Conservation (phyloP, 768 basidiomycete species). For the Termitomyces sp. region DNA sequence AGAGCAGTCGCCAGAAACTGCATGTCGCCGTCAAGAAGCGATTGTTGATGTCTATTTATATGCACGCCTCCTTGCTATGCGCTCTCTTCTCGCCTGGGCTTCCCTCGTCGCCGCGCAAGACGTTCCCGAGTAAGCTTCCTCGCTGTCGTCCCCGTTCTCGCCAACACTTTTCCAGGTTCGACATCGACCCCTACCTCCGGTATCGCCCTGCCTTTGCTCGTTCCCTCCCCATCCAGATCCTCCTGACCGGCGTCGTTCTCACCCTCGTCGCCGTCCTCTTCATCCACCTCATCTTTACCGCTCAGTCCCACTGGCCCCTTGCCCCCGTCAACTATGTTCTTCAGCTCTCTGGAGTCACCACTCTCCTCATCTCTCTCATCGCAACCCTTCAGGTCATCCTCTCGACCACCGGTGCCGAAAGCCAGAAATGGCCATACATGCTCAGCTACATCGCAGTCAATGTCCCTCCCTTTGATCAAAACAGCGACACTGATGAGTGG, state of each 20-base stretch:
- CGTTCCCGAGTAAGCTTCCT: conserved; percentile 8
- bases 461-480: conserved; percentile 51
- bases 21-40: neutral
- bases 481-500: conserved; percentile 44
- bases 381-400: conserved; percentile 78
- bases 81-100: conserved; percentile 1
- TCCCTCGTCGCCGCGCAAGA: conserved; percentile 5
- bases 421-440: conserved; percentile 90
- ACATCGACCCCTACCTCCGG: conserved; percentile 65
- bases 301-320: conserved; percentile 93
- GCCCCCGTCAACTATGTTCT: conserved; percentile 89
- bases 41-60: conserved; percentile 4
- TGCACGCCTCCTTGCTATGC: neutral
- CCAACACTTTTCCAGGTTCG: conserved; percentile 15
- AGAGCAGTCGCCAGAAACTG: neutral
- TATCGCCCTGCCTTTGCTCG: conserved; percentile 79
- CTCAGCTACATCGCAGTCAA: conserved; percentile 84
- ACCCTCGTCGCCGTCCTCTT: conserved; percentile 82
- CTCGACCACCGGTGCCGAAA: conserved; percentile 49
- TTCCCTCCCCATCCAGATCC: conserved; percentile 87
- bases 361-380: conserved; percentile 70
- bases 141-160: neutral
- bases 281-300: conserved; percentile 91
- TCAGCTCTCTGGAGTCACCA: conserved; percentile 78
- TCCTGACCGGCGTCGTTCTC: conserved; percentile 78